Evolutionary conservation across 2,329 filamentous ascomycete genomes (phyloP), one percentile per base, ranked within the genome.

Genomic region (Ophiosphaerella korrae): DNA sequence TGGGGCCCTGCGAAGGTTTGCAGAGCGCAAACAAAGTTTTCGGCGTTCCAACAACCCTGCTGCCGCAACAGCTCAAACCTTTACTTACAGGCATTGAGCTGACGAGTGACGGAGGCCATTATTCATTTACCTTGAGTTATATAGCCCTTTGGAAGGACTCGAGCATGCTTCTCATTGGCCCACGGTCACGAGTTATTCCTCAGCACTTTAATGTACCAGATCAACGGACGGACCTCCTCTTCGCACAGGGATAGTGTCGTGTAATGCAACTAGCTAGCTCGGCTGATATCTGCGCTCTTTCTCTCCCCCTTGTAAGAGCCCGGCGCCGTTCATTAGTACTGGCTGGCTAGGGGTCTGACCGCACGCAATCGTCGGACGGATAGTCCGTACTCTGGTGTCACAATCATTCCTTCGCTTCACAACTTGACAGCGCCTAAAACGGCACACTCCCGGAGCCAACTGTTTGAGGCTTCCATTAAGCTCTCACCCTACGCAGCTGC

Each of bases 391-490:
- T 62, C 54, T 60, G 61, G 63, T 68, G 67, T 71, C 66, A 63
- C 67, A 66, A 57, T 60, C 67, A 61, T 58, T 60, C 59, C 61
- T 66, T 71, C 67, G 68, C 67, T 69, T 71, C 65, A 70, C 62
- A 67, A 50, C 57, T 64, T 72, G 68, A 72, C 66, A 70, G 67
- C 68, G 60, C 68, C 70, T 66, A 69, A 73, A 70, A 63, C 69
- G 70, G 71, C 63, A 65, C 60, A 53, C 65, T 67, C 67, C 69
- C 71, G 71, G 66, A 61, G 64, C 68, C 69, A 71, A 61, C 63
- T 66, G 71, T 72, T 71, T 73, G 70, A 72, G 67, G 63, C 64
- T 65, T 66, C 61, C 62, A 63, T 63, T 67, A 70, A 70, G 62
- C 60, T 64, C 60, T 66, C 54, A 62, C 64, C 62, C 48, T 70